Conservation (phyloP, 371 early-diverging fungal genomes). For the Nosema bombycis region DNA sequence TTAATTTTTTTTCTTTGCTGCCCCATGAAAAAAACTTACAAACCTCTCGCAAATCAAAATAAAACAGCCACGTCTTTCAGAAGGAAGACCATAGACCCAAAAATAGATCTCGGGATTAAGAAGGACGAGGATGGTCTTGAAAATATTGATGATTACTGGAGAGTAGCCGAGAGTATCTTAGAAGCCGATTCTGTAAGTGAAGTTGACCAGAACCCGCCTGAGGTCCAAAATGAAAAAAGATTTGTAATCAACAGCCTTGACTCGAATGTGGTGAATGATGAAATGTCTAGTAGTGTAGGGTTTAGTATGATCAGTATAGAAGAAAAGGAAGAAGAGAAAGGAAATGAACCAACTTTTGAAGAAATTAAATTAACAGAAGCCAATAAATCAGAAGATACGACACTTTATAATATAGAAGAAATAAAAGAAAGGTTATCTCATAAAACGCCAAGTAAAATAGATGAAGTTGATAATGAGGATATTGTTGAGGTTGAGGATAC, state of each 20-base stretch:
- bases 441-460: not conserved
- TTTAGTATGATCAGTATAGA: not conserved
- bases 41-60: slow-evolving; percentile 37
- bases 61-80: slow-evolving; percentile 24
- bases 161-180: slow-evolving; percentile 40
- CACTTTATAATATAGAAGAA: slow-evolving; percentile 47
- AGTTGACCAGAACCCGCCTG: slow-evolving; percentile 7
- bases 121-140: slow-evolving; percentile 56
- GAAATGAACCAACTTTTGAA: not conserved
- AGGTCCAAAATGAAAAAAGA: slow-evolving; percentile 13
- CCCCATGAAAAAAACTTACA: slow-evolving; percentile 49
- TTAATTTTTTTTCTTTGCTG: slow-evolving; percentile 20
- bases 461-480: not conserved
- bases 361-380: not conserved
- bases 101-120: slow-evolving; percentile 36
- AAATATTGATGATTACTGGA: slow-evolving; percentile 60
- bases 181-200: slow-evolving; percentile 25
- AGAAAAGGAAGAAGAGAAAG: not conserved
- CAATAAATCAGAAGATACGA: not conserved
- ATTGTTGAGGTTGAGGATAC: slow-evolving; percentile 5
- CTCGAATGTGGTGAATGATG: slow-evolving; percentile 5
- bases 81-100: slow-evolving; percentile 44
- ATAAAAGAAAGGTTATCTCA: slow-evolving; percentile 40
- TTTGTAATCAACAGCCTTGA: not conserved
- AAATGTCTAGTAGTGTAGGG: slow-evolving; percentile 1